A percentile compares a stretch with the other conserved stretches of the same genome.
Conservation (phyloP, 2,329 filamentous ascomycete genomes). For the Verticillium dahliae region DNA sequence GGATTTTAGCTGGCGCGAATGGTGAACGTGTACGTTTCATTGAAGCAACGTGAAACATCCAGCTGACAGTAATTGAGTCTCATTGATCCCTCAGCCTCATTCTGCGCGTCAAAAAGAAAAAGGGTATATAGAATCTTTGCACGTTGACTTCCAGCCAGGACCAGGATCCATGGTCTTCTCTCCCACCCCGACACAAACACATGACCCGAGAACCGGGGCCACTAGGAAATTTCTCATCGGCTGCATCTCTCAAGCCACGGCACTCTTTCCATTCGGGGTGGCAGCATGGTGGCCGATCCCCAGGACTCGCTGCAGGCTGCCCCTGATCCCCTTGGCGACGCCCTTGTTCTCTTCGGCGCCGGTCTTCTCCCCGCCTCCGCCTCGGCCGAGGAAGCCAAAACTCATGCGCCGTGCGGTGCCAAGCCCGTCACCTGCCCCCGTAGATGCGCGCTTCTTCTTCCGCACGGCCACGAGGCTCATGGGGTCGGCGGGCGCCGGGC, state of each 20-base stretch:
- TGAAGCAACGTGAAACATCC: not conserved
- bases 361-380: slow-evolving; percentile 14
- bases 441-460: slow-evolving; percentile 25
- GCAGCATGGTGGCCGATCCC: slow-evolving; percentile 23
- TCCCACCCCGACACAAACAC: not conserved
- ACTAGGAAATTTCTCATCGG: too few species aligned
- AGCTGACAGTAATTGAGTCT: not conserved
- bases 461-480: slow-evolving; percentile 29
- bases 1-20: too few species aligned
- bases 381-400: slow-evolving; percentile 36
- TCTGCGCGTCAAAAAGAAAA: not conserved
- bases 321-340: slow-evolving; percentile 32
- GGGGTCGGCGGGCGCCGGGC: slow-evolving; percentile 40
- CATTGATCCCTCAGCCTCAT: not conserved
- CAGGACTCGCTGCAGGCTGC: slow-evolving; percentile 39
- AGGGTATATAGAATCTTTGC: not conserved
- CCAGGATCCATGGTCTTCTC: not conserved
- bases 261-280: not conserved
- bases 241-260: not conserved
- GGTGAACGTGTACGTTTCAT: too few species aligned
- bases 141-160: not conserved
- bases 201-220: not conserved
- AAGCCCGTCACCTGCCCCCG: slow-evolving; percentile 15
- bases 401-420: slow-evolving; percentile 36
- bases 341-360: slow-evolving; percentile 25